phyloP scores from a whole-genome alignment of 2,329 filamentous ascomycete species.

The Calonectria naviculata region DNA sequence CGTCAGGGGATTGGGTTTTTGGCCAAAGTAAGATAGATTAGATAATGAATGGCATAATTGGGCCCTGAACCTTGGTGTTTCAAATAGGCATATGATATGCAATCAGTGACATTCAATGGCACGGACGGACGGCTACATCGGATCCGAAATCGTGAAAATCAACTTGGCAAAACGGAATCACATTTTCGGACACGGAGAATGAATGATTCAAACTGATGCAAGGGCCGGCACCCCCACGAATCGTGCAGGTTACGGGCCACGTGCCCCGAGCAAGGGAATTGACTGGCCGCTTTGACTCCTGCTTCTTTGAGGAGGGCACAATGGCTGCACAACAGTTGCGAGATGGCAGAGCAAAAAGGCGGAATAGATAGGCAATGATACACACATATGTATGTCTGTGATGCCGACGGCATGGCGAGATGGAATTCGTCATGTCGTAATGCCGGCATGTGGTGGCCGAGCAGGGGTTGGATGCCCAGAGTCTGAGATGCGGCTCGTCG shows the following conservation, averaged over 20 bases:
- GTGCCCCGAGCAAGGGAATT: conserved; percentile 1
- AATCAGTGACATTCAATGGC: conserved; percentile 3
- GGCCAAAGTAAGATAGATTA: not conserved
- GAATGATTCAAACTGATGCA: conserved; percentile 2
- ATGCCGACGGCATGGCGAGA: not conserved
- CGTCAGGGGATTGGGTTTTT: not conserved
- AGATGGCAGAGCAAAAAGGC: not conserved
- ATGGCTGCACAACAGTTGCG: not conserved
- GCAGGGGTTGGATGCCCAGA: conserved; percentile 8
- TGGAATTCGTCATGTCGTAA: conserved; percentile 6
- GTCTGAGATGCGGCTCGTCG: conserved; percentile 23
- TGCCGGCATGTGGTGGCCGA: conserved; percentile 19
- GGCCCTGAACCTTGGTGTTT: not conserved
- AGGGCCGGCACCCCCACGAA: conserved; percentile 7
- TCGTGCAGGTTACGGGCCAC: conserved; percentile 10
- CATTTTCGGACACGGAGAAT: not conserved
- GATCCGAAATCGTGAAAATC: not conserved
- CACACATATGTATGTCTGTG: not conserved
- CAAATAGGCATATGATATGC: not conserved
- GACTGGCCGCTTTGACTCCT: not conserved
- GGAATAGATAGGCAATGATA: not conserved
- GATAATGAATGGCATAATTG: not conserved
- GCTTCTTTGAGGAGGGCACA: not conserved
- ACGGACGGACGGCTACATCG: not conserved
- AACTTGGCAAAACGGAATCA: not conserved